Evolutionary conservation across 1,284 basidiomycete species (phyloP).

Genomic region (Exobasidium cylindrosporum): DNA sequence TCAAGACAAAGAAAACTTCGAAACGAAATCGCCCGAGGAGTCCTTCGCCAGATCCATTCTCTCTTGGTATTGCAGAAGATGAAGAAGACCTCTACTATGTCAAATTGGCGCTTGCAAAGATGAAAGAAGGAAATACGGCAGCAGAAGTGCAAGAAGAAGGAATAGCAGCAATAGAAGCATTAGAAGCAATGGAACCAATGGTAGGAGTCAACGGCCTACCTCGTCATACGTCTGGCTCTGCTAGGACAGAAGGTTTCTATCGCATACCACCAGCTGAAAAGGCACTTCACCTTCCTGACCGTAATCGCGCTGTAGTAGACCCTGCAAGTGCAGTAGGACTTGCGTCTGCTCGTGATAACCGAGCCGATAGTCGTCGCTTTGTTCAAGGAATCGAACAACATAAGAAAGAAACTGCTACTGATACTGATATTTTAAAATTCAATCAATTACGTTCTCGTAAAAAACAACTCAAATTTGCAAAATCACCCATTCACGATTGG

Average conservation of each 20-base stretch:
- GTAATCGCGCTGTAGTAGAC: conserved; percentile 61
- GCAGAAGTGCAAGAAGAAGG: conserved; percentile 21
- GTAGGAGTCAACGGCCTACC: conserved; percentile 24
- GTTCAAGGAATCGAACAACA: conserved; percentile 93
- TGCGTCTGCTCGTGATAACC: conserved; percentile 81
- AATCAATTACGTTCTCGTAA: conserved; percentile 97
- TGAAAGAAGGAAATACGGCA: conserved; percentile 36
- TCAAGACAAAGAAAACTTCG: conserved; percentile 9
- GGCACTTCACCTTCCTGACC: conserved; percentile 70
- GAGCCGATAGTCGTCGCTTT: conserved; percentile 87
- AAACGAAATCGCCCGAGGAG: conserved; percentile 13
- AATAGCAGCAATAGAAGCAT: conserved; percentile 27
- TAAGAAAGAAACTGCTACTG: conserved; percentile 63
- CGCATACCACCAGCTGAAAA: conserved; percentile 90
- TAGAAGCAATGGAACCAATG: neutral
- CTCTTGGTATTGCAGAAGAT: conserved; percentile 68
- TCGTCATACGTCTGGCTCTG: conserved; percentile 71
- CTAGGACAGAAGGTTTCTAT: conserved; percentile 90
- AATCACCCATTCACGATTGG: conserved; percentile 97
- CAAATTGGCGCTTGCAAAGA: conserved; percentile 64
- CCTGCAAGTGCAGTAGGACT: conserved; percentile 56
- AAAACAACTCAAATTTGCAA: conserved; percentile 93
- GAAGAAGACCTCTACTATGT: conserved; percentile 89
- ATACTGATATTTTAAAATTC: conserved; percentile 76
- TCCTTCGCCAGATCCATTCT: conserved; percentile 61